These are phyloP conservation scores for Phlyctochytrium arcticum DNA, from an alignment of 192 early-diverging fungal species.

Conservation along the genomic window DNA sequence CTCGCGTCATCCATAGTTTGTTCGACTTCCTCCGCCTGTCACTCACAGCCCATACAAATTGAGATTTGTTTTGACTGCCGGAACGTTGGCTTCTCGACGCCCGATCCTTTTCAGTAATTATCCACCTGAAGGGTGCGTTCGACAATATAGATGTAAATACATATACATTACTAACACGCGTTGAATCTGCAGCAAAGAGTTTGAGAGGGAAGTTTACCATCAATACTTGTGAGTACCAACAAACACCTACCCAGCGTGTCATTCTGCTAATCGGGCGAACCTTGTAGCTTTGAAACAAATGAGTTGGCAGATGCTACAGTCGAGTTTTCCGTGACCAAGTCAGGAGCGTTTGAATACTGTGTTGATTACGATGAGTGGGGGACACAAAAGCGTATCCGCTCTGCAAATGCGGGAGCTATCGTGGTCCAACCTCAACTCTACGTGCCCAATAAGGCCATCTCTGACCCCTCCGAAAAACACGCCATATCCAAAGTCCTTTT, in stretches of 20 bases:
- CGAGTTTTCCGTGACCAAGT: conserved; percentile 55
- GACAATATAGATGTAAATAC: too few relatives aligned
- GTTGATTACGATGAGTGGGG: conserved; percentile 53
- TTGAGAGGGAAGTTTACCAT: conserved; percentile 37
- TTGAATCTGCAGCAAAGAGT: conserved; percentile 36
- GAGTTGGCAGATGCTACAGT: conserved; percentile 58
- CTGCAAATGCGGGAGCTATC: conserved; percentile 61
- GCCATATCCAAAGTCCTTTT: conserved; percentile 37
- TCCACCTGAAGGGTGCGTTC: conserved; percentile 64
- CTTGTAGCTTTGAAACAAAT: conserved; percentile 34
- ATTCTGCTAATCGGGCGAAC: too few relatives aligned
- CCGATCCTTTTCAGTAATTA: conserved; percentile 85
- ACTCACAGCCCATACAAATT: conserved; percentile 55
- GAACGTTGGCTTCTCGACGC: conserved; percentile 66
- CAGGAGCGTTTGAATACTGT: conserved; percentile 89
- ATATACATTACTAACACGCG: conserved; percentile 4
- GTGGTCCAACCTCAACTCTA: conserved; percentile 84
- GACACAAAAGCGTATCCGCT: not conserved
- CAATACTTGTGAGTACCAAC: not conserved
- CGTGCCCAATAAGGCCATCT: conserved; percentile 35
- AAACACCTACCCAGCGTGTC: not conserved
- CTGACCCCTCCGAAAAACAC: not conserved
- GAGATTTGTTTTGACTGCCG: conserved; percentile 76
- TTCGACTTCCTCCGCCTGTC: conserved; percentile 68
- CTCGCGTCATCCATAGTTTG: conserved; percentile 55